Percentiles rank a stretch among this genome's conserved stretches.
Evolutionary conservation across 768 basidiomycete genomes (phyloP).

Genomic region (Amanita jacksonii): DNA sequence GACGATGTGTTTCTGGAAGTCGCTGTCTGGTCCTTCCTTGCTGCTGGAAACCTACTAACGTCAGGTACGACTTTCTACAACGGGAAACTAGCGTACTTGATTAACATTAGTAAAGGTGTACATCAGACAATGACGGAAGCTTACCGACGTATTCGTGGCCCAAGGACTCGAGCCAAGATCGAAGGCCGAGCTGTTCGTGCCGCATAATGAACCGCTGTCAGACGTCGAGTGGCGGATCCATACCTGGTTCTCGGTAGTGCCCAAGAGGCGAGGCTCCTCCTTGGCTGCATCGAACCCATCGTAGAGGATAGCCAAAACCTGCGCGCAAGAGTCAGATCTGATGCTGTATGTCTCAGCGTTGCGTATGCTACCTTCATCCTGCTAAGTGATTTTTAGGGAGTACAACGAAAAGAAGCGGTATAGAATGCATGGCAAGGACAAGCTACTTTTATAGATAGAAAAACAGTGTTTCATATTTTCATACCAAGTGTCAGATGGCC

Average conservation of each 20-base stretch:
- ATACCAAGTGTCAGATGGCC: too few relatives aligned
- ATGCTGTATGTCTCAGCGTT: not conserved
- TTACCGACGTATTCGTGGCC: conserved; percentile 72
- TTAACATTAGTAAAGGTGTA: not conserved
- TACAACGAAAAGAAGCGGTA: not conserved
- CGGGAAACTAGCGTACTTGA: not conserved
- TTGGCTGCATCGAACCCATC: conserved; percentile 55
- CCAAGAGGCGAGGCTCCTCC: conserved; percentile 67
- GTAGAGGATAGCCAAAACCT: conserved; percentile 73
- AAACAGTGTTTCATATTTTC: too few relatives aligned
- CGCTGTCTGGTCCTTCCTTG: conserved; percentile 77
- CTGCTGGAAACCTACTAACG: conserved; percentile 53
- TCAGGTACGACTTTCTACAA: not conserved
- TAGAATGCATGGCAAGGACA: not conserved
- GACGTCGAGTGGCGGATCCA: conserved; percentile 1
- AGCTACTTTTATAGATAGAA: conserved; percentile 3
- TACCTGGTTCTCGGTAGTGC: conserved; percentile 75
- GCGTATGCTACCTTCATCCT: conserved; percentile 37
- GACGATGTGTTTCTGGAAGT: conserved; percentile 74
- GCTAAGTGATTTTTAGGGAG: not conserved
- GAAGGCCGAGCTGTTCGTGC: conserved; percentile 57
- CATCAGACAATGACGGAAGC: conserved; percentile 12
- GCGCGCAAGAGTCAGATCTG: conserved; percentile 4
- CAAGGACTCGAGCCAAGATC: conserved; percentile 53
- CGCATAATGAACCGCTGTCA: conserved; percentile 3